Evolutionary conservation across 805 yeast species (phyloP).

Genomic region (Candida khao-thaluensis): DNA sequence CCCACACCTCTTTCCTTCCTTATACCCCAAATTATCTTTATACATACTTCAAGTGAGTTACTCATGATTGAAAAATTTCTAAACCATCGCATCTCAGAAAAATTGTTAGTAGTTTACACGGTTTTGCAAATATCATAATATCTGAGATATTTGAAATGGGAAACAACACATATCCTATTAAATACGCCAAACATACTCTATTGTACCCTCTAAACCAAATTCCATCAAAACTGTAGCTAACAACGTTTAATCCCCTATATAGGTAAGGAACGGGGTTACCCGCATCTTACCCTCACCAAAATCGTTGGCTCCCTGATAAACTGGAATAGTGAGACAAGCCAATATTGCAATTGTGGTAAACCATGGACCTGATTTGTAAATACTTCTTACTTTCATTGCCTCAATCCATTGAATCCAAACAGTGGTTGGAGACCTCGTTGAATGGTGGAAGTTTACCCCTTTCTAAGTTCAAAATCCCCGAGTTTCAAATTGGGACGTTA

Average conservation of each 20-base stretch:
- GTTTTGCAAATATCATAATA: too few relatives aligned
- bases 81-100: constrained; percentile 11
- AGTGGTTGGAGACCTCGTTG: constrained; percentile 57
- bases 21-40: too few relatives aligned
- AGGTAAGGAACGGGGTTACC: constrained; percentile 6
- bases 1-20: too few relatives aligned
- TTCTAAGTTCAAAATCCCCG: constrained; percentile 63
- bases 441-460: constrained; percentile 60
- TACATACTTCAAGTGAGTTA: constrained; percentile 60
- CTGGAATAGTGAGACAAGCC: neutral
- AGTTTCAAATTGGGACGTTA: constrained; percentile 90
- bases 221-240: too few relatives aligned
- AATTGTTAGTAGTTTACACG: too few relatives aligned
- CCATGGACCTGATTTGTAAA: constrained; percentile 37
- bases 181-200: too few relatives aligned
- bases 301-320: constrained; percentile 6
- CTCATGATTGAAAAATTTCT: constrained; percentile 37
- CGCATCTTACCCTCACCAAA: constrained; percentile 4
- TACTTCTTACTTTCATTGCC: constrained; percentile 62
- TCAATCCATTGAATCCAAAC: constrained; percentile 44
- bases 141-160: too few relatives aligned
- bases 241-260: too few relatives aligned
- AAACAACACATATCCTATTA: too few relatives aligned
- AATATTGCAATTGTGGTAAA: neutral
- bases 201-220: too few relatives aligned